Conservation (phyloP, 176 grass and related monocot genomes). For the Pharus latifolius region DNA sequence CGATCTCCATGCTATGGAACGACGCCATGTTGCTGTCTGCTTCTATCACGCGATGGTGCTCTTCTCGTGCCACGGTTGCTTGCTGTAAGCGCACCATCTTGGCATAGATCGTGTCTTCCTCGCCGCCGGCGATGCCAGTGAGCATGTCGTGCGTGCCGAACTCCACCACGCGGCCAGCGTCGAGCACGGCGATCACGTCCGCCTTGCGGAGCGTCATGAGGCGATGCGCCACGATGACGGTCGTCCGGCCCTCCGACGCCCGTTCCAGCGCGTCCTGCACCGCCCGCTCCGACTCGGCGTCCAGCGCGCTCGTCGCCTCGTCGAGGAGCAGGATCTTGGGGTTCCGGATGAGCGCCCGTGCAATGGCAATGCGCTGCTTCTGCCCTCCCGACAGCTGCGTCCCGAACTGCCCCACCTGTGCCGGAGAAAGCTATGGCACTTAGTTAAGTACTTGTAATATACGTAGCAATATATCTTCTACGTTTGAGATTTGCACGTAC, state of each 20-base stretch:
- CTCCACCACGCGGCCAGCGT: slow-evolving; percentile 34
- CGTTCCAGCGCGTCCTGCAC: slow-evolving; percentile 49
- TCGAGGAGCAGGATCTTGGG: slow-evolving; percentile 32
- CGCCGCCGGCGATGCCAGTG: not conserved
- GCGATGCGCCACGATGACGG: slow-evolving; percentile 37
- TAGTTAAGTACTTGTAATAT: not conserved
- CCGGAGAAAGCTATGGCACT: not conserved
- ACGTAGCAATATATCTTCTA: not conserved
- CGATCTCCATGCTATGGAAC: slow-evolving; percentile 29
- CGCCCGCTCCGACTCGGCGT: slow-evolving; percentile 23
- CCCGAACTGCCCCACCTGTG: slow-evolving; percentile 31
- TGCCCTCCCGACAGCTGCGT: slow-evolving; percentile 78
- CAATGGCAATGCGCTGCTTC: slow-evolving; percentile 83
- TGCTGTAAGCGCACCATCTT: slow-evolving; percentile 28
- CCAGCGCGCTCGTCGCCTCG: slow-evolving; percentile 50
- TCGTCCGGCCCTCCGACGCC: slow-evolving; percentile 31
- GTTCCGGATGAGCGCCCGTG: slow-evolving; percentile 44
- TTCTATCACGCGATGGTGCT: not conserved
- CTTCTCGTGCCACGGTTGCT: not conserved
- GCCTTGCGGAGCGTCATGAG: slow-evolving; percentile 30
- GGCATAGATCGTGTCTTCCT: slow-evolving; percentile 26
- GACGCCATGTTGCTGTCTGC: not conserved
- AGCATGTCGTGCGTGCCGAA: slow-evolving; percentile 46
- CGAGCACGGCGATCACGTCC: slow-evolving; percentile 32
- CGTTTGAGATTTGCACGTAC: not conserved